These are phyloP conservation scores for Ceratocystis eucalypticola DNA, from an alignment of 2,329 filamentous ascomycete genomes.

Conservation along the genomic window DNA sequence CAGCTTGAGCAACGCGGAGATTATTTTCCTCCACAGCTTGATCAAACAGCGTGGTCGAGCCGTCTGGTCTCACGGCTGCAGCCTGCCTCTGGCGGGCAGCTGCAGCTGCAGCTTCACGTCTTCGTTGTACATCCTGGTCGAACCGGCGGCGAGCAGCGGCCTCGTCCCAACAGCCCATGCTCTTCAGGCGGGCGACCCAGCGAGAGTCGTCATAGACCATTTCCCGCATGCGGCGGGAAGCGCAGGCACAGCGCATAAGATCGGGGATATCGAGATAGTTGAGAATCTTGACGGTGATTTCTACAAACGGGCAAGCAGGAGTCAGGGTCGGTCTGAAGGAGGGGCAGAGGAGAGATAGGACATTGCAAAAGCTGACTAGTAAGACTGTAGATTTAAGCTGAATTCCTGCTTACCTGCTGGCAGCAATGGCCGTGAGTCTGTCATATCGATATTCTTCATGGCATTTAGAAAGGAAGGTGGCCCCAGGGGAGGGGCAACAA, in stretches of 20 bases:
- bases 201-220: conserved; percentile 98
- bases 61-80: conserved; percentile 16
- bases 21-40: conserved; percentile 46
- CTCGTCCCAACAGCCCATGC: conserved; percentile 89
- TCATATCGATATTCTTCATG: conserved; percentile 66
- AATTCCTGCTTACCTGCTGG: conserved; percentile 40
- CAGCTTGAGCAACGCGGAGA: conserved; percentile 24
- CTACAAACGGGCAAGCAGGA: conserved; percentile 31
- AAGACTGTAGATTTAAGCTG: background rate
- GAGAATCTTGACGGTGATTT: conserved; percentile 77
- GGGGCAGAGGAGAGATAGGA: background rate
- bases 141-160: conserved; percentile 66
- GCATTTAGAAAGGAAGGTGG: conserved; percentile 53
- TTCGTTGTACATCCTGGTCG: conserved; percentile 53
- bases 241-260: conserved; percentile 70
- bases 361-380: background rate
- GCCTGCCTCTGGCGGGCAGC: conserved; percentile 22
- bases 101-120: conserved; percentile 40
- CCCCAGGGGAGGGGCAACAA: conserved; percentile 27
- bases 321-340: background rate
- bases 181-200: conserved; percentile 77
- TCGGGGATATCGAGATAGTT: conserved; percentile 79
- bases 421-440: conserved; percentile 62
- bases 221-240: conserved; percentile 76
- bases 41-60: conserved; percentile 57